These are phyloP conservation scores for Picea abies DNA, from an alignment of 83 land plant species.

Conservation along the genomic window DNA sequence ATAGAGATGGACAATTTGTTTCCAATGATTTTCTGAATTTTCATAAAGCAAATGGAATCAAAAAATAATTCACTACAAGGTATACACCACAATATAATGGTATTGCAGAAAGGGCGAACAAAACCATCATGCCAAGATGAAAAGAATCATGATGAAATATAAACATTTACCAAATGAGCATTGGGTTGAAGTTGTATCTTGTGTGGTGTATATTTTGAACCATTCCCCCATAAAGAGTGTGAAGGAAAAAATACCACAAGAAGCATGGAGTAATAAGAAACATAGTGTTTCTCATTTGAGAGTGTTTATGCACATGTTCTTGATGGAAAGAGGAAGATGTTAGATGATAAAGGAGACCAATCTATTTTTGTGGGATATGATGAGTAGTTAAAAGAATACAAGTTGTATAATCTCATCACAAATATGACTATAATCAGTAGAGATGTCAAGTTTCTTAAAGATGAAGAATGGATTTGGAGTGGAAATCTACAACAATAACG, in stretches of 20 bases:
- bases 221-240: too few species aligned
- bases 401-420: conserved; percentile 18
- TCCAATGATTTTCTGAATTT: too few species aligned
- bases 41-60: too few species aligned
- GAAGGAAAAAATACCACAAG: too few species aligned
- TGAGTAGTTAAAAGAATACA: conserved; percentile 15
- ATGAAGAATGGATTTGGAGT: conserved; percentile 2
- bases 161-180: conserved; percentile 19
- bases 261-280: too few species aligned
- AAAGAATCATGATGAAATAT: conserved; percentile 6
- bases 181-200: conserved; percentile 20
- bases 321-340: background rate
- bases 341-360: background rate
- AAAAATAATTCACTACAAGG: too few species aligned
- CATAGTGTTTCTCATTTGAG: too few species aligned
- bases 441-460: conserved; percentile 24
- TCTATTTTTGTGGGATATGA: conserved; percentile 10
- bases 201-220: background rate
- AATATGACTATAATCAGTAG: conserved; percentile 7
- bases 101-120: conserved; percentile 12
- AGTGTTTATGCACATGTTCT: conserved; percentile 20
- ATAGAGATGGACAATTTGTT: too few species aligned
- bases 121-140: conserved; percentile 4
- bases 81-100: conserved; percentile 3
- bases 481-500: too few species aligned